phyloP scores from a whole-genome alignment of 2,329 filamentous ascomycete genomes.

The Periglandula ipomoeae region DNA sequence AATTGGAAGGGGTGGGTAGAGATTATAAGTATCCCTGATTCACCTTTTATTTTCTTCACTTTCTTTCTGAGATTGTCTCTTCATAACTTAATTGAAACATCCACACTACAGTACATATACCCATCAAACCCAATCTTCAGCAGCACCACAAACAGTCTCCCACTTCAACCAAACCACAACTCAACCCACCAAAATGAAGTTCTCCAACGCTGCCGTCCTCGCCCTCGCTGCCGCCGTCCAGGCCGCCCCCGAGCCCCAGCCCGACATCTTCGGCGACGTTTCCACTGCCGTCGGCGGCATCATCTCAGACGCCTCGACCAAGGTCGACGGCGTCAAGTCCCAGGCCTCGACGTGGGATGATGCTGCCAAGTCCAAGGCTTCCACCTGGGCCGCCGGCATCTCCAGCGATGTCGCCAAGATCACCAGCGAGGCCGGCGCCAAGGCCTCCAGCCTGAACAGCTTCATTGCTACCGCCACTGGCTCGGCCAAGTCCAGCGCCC shows the following conservation, averaged over 20 bases:
- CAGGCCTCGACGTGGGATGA: neutral
- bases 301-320: constrained; percentile 1
- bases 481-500: constrained; percentile 14
- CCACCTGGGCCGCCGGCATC: constrained; percentile 1
- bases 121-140: neutral
- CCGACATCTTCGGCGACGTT: constrained; percentile 3
- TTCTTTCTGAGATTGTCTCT: too few relatives aligned
- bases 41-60: too few relatives aligned
- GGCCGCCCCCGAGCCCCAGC: constrained; percentile 14
- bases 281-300: constrained; percentile 4
- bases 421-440: constrained; percentile 15
- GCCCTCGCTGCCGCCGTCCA: constrained; percentile 22
- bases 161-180: too few relatives aligned
- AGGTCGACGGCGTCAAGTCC: neutral
- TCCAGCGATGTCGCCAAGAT: constrained; percentile 8
- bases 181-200: constrained; percentile 26
- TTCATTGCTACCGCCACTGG: constrained; percentile 14
- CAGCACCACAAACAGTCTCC: neutral
- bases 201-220: constrained; percentile 23
- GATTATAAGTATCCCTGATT: too few relatives aligned
- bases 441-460: constrained; percentile 16
- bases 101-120: too few relatives aligned
- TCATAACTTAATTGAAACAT: too few relatives aligned
- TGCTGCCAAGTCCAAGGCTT: constrained; percentile 8
- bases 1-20: too few relatives aligned